Percentiles rank a stretch among this genome's conserved stretches.
These are phyloP conservation scores for Camelina hispida DNA, from an alignment of 345 rosid species.

Conservation along the genomic window DNA sequence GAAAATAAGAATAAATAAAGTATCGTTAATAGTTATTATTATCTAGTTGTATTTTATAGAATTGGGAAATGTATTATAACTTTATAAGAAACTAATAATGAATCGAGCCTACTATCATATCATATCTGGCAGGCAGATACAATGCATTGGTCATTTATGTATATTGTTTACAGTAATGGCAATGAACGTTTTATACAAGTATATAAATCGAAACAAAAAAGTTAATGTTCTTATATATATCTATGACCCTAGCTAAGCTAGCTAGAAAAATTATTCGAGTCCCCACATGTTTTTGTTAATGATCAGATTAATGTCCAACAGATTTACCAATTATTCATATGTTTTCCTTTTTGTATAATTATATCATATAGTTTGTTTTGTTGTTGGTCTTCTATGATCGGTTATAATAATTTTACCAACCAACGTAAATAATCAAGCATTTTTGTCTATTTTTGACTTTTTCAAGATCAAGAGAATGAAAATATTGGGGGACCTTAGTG, in stretches of 20 bases:
- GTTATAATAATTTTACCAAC: constrained; percentile 9
- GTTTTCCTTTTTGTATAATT: too few species aligned
- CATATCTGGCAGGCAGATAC: too few species aligned
- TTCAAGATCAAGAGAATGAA: constrained; percentile 11
- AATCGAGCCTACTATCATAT: not conserved
- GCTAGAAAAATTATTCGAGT: constrained; percentile 10
- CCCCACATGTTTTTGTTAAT: constrained; percentile 29
- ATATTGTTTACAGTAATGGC: not conserved
- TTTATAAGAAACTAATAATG: not conserved
- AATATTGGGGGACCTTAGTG: constrained; percentile 20
- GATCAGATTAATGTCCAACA: constrained; percentile 28
- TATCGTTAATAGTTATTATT: not conserved
- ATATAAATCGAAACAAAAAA: constrained; percentile 1
- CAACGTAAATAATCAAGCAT: constrained; percentile 5
- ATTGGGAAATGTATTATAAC: not conserved
- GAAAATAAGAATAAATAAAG: not conserved
- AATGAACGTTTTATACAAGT: not conserved
- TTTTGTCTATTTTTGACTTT: constrained; percentile 10
- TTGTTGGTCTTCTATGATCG: not conserved
- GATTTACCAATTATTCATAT: not conserved
- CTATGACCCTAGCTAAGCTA: not conserved
- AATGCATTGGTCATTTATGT: not conserved
- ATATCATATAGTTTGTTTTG: constrained; percentile 6
- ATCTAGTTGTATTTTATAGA: not conserved
- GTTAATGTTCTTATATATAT: not conserved